Evolutionary conservation across 805 yeast species (phyloP), one percentile per base, ranked within the genome.

Genomic region (Candida ovalis): DNA sequence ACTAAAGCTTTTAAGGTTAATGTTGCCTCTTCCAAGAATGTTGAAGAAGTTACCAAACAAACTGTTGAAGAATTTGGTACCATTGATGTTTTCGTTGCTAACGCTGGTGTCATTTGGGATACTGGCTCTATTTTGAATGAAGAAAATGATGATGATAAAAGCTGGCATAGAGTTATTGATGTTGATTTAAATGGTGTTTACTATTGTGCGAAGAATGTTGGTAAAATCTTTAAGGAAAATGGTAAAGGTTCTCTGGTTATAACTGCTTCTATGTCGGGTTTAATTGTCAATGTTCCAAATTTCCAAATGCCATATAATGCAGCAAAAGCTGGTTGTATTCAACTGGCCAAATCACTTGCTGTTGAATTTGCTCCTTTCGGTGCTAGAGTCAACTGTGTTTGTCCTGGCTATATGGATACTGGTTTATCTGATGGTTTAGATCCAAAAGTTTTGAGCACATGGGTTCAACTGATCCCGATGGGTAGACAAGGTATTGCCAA

Each of bases 261-360:
- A 62, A 77, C 82, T 23, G 81, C 81, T 2, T 76, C 81, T 23
- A 77, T 77, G 81, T 74, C 79, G 18, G 81, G 75, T 27, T 73
- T 74, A 61, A 75, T 77, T 52, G 80, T 73, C 49, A 77, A 77
- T 54, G 78, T 75, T 50, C 81, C 82, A 44, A 72, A 75, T 55
- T 72, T 73, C 55, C 81, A 76, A 57, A 75, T 77, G 55, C 74
- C 74, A 18, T 75, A 75, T 62, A 75, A 75, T 52, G 73, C 73
- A 37, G 77, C 79, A 44, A 75, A 75, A 63, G 78, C 79, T 25
- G 79, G 73, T 25, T 75, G 76, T 52, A 62, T 75, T 60, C 77
- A 75, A 52, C 64, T 75, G 65, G 69, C 76, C 46, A 72, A 69
- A 59, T 74, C 78, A 1, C 62, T 74, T 45, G 76, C 77, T 21